Evolutionary conservation across 345 rosid species (phyloP).

Genomic region (Crucihimalaya himalaica): DNA sequence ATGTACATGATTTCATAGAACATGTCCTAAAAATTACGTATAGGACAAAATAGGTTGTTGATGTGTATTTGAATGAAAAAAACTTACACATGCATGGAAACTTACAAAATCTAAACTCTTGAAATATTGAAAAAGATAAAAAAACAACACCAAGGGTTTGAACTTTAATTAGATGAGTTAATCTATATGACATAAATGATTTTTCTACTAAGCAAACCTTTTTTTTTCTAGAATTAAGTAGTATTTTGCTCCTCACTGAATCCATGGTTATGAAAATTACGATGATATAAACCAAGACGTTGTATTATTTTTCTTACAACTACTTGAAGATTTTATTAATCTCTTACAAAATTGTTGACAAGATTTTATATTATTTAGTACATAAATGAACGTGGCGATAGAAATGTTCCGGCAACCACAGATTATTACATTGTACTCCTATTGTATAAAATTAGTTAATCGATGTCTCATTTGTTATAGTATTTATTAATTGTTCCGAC

Average conservation of each 20-base stretch:
- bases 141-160: background rate
- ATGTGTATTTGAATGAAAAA: background rate
- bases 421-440: no score
- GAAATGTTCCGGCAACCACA: background rate
- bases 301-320: background rate
- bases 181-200: background rate
- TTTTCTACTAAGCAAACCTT: background rate
- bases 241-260: background rate
- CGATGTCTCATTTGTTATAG: background rate
- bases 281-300: background rate
- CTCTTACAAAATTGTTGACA: background rate
- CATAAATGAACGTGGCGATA: background rate
- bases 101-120: background rate
- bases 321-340: background rate
- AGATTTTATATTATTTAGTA: background rate
- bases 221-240: background rate
- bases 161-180: background rate
- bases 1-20: conserved; percentile 10
- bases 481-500: background rate
- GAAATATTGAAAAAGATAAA: background rate
- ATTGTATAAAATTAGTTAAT: background rate
- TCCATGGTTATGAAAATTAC: background rate
- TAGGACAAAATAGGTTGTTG: background rate
- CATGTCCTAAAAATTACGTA: conserved; percentile 10
- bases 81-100: conserved; percentile 17